Conservation (phyloP, 78 protist species). For the Emiliania huxleyi region DNA sequence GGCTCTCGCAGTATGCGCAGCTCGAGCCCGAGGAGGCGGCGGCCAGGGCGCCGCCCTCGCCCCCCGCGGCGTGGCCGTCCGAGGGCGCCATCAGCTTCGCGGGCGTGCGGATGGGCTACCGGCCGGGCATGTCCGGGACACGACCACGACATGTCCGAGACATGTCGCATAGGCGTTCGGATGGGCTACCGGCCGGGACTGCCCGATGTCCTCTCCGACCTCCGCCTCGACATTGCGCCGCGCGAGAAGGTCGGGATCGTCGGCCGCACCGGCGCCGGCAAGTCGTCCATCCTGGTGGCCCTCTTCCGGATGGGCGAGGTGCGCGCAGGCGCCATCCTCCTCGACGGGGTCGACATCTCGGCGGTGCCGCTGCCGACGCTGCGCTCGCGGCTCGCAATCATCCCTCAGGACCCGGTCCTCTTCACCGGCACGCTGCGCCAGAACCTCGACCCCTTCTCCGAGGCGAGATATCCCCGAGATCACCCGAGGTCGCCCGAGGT, state of each 20-base stretch:
- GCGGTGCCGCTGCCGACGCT: constrained; percentile 64
- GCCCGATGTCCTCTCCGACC: constrained; percentile 63
- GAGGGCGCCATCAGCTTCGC: constrained; percentile 42
- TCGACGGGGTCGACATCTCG: constrained; percentile 65
- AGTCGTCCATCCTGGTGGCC: constrained; percentile 70
- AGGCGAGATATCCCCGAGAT: too few relatives aligned
- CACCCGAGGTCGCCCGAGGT: too few relatives aligned
- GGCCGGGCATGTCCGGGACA: too few relatives aligned
- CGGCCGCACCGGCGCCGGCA: constrained; percentile 96
- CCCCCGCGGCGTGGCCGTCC: neutral
- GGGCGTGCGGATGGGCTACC: constrained; percentile 9
- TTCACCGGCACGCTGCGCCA: too few relatives aligned
- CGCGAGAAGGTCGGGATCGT: constrained; percentile 85
- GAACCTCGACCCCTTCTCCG: too few relatives aligned
- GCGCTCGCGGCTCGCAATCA: constrained; percentile 29
- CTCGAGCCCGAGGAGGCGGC: constrained; percentile 3
- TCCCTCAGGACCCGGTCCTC: too few relatives aligned
- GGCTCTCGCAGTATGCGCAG: neutral
- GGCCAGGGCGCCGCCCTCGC: neutral
- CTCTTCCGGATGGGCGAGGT: constrained; percentile 63
- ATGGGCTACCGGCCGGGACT: neutral
- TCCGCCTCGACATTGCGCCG: constrained; percentile 22
- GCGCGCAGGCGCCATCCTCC: constrained; percentile 45
- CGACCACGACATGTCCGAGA: too few relatives aligned
- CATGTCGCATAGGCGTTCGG: too few relatives aligned